Conservation (phyloP, 2,329 filamentous ascomycete species). For the Ophiosphaerella herpotricha region DNA sequence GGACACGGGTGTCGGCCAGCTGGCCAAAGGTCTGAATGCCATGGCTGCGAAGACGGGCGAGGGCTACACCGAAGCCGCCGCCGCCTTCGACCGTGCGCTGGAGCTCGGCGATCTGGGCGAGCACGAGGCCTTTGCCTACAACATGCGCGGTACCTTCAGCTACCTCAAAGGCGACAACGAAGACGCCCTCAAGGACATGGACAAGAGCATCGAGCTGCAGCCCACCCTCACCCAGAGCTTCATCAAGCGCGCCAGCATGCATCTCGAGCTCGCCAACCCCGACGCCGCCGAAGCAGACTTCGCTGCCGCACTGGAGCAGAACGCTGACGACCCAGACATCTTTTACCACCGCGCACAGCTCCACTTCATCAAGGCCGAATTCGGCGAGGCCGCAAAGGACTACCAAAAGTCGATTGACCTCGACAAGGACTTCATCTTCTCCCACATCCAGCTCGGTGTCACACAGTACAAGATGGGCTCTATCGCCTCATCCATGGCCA, state of each 20-base stretch:
- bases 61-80: constrained; percentile 85
- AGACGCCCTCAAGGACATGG: constrained; percentile 80
- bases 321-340: constrained; percentile 90
- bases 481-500: constrained; percentile 96
- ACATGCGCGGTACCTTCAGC: constrained; percentile 94
- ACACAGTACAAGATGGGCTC: constrained; percentile 99
- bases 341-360: constrained; percentile 99
- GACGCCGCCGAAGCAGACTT: constrained; percentile 90
- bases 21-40: constrained; percentile 80
- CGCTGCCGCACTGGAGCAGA: constrained; percentile 79
- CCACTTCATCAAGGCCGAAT: constrained; percentile 96
- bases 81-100: constrained; percentile 85
- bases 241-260: constrained; percentile 98
- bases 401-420: constrained; percentile 99
- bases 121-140: constrained; percentile 89
- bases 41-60: constrained; percentile 87
- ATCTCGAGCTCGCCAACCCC: constrained; percentile 85
- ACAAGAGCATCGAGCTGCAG: constrained; percentile 90
- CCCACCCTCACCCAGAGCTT: constrained; percentile 91
- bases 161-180: constrained; percentile 89
- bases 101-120: constrained; percentile 79
- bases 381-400: constrained; percentile 91
- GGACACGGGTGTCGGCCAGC: constrained; percentile 79
- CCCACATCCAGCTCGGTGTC: constrained; percentile 97
- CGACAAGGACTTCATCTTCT: constrained; percentile 96